Evolutionary conservation across 2,329 filamentous ascomycete genomes (phyloP), one percentile per base, ranked within the genome.

Genomic region (Aspergillus ruber): DNA sequence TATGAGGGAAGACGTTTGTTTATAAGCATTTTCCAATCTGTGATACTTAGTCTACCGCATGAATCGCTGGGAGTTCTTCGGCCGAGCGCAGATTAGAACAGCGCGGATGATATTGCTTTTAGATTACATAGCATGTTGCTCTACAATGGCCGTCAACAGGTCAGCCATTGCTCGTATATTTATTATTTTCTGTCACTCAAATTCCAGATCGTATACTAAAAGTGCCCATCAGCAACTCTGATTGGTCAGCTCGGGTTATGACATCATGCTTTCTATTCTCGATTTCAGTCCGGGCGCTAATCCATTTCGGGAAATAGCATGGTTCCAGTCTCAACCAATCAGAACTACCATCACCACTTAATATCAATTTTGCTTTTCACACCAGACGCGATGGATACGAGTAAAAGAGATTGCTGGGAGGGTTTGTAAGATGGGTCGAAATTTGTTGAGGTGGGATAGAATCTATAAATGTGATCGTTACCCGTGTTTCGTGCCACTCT

Each of bases 401-500:
- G n/a, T 42, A 38, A 10, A 9, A 15, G 17, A 21, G 23, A 20
- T 2, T 38, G 15, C 21, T 40, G 35, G 32, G 23, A 44, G 21
- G 7, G 9, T 12, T 18, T 38, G 6, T 1, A 17, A 5, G 10
- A 17, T 6, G 2, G 35, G 35, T 9, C 35, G n/a, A 2, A 8
- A 18, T 38, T 12, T 29, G 25, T 17, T 38, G 15, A 18, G 1
- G 13, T 38, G 35, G 13, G 13, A 38, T 9, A 15, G 35, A 15
- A 18, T 8, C 35, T 38, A 18, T 17, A 29, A 29, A 7, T 38
- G n/a, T n/a, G n/a, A n/a, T 17, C 4, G n/a, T 38, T 38, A 38
- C 45, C 45, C 42, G 42, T 27, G 25, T 29, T 7, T 29, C 25
- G 42, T 36, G 50, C 10, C 32, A 13, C 25, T 39, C 42, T 25